A percentile compares a stretch with the other conserved stretches of the same genome.
These are phyloP conservation scores for Yarrowia sp. DNA, from an alignment of 805 yeast species.

Conservation along the genomic window DNA sequence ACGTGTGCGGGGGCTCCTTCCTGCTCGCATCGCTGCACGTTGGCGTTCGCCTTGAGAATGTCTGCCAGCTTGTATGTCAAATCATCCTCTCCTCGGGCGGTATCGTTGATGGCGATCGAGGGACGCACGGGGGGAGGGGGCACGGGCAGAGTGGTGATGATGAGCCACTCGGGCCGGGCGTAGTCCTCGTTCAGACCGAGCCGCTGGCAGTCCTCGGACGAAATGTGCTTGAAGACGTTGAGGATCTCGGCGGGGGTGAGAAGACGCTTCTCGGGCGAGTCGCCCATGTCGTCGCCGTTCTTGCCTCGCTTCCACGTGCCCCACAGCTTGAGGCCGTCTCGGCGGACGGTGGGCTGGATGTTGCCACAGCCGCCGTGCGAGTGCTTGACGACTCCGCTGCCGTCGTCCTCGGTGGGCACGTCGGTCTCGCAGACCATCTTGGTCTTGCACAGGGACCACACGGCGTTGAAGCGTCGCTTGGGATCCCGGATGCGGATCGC, in stretches of 20 bases:
- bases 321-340: constrained; percentile 93
- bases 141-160: constrained; percentile 95
- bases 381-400: constrained; percentile 50
- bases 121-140: constrained; percentile 99
- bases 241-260: constrained; percentile 87
- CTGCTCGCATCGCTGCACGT: constrained; percentile 95
- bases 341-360: constrained; percentile 91
- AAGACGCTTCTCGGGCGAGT: constrained; percentile 89
- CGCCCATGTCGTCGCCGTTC: constrained; percentile 73
- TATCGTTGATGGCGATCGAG: constrained; percentile 95
- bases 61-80: constrained; percentile 97
- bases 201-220: constrained; percentile 77
- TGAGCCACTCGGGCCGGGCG: constrained; percentile 99
- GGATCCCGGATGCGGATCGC: constrained; percentile 91
- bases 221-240: constrained; percentile 89
- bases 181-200: constrained; percentile 94
- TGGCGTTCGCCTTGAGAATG: constrained; percentile 93
- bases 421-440: constrained; percentile 97
- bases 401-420: constrained; percentile 62
- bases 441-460: constrained; percentile 90
- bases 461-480: constrained; percentile 94
- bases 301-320: constrained; percentile 98
- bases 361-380: constrained; percentile 99
- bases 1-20: constrained; percentile 99
- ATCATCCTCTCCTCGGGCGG: constrained; percentile 99